phyloP scores from a whole-genome alignment of 1,139 yeast species.

The Blastobotrys petasosporus region DNA sequence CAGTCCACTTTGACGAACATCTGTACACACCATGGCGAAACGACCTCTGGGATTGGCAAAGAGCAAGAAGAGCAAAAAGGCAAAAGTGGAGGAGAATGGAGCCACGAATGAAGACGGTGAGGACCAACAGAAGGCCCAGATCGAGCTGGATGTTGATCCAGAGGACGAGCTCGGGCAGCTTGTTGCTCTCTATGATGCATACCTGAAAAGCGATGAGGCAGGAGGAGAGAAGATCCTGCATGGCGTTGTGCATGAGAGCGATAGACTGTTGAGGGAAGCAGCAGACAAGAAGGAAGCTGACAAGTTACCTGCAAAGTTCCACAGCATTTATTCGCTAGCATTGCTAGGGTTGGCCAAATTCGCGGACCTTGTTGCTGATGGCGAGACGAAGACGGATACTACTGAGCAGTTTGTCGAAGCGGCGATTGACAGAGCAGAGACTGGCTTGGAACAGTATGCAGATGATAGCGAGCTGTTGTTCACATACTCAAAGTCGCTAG shows the following conservation, averaged over 20 bases:
- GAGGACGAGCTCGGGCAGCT: constrained; percentile 75
- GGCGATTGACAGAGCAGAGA: constrained; percentile 61
- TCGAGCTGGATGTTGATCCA: constrained; percentile 63
- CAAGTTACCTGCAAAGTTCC: constrained; percentile 54
- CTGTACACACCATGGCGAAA: constrained; percentile 37
- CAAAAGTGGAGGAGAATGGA: constrained; percentile 20
- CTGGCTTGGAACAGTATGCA: constrained; percentile 51
- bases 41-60: constrained; percentile 82
- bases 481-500: constrained; percentile 49
- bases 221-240: constrained; percentile 43
- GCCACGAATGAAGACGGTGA: constrained; percentile 16
- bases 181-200: constrained; percentile 53
- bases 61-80: constrained; percentile 37
- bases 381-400: constrained; percentile 25
- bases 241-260: constrained; percentile 90
- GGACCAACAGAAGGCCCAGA: constrained; percentile 48
- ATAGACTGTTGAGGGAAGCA: constrained; percentile 55
- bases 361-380: constrained; percentile 21
- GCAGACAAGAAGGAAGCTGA: constrained; percentile 21
- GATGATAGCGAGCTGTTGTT: constrained; percentile 42
- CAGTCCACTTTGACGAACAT: too few relatives aligned
- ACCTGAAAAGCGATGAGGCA: constrained; percentile 18
- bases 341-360: constrained; percentile 56
- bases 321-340: constrained; percentile 67
- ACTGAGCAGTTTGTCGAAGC: constrained; percentile 57